A percentile compares a stretch with the other conserved stretches of the same genome.
These are phyloP conservation scores for Tricholoma hemisulphureum DNA, from an alignment of 768 basidiomycete species.

Conservation along the genomic window DNA sequence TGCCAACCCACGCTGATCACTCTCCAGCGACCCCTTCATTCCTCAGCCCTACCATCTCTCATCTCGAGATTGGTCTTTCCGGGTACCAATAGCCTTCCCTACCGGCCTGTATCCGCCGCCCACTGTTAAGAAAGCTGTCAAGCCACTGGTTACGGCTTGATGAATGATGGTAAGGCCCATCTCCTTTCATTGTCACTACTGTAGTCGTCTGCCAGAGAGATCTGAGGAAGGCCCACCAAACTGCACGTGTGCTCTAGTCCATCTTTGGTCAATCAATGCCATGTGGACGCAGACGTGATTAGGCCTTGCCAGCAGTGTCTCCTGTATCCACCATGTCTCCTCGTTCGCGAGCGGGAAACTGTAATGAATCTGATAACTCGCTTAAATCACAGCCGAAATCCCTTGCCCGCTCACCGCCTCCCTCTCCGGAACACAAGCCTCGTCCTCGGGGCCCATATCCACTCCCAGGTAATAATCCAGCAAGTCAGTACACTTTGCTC, in stretches of 20 bases:
- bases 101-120: not conserved
- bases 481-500: constrained; percentile 86
- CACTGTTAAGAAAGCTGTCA: not conserved
- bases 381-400: constrained; percentile 39
- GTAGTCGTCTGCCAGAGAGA: not conserved
- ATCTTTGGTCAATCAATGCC: constrained; percentile 11
- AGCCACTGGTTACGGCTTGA: constrained; percentile 4
- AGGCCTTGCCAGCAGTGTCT: constrained; percentile 25
- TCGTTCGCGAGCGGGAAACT: constrained; percentile 44
- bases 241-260: constrained; percentile 16
- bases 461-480: constrained; percentile 74
- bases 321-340: constrained; percentile 43
- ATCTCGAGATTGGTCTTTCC: too few relatives aligned
- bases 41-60: too few relatives aligned
- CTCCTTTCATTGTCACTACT: not conserved
- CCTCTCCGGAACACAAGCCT: constrained; percentile 46
- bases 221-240: not conserved
- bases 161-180: constrained; percentile 18
- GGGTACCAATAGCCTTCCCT: not conserved
- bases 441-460: constrained; percentile 60
- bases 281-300: constrained; percentile 23
- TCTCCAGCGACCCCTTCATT: too few relatives aligned
- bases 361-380: constrained; percentile 38
- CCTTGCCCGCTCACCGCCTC: constrained; percentile 46
- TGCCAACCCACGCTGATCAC: too few relatives aligned